phyloP scores from a whole-genome alignment of 331 rosid species.

The Pyracantha coccinea region DNA sequence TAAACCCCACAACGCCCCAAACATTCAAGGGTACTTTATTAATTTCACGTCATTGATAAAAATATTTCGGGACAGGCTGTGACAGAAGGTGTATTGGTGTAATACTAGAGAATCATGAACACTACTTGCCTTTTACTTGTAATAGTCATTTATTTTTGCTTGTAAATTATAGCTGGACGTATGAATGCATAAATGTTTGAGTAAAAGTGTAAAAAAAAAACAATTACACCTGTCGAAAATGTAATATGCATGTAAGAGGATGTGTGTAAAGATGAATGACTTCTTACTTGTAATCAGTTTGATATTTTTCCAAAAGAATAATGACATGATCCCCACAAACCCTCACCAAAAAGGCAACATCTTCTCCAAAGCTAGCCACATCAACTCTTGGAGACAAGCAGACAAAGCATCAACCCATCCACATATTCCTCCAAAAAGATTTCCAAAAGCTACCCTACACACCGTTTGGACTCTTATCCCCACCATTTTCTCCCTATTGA shows the following conservation, averaged over 20 bases:
- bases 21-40: no score
- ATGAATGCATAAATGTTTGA: no score
- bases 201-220: no score
- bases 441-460: constrained; percentile 30
- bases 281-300: neutral
- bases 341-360: constrained; percentile 26
- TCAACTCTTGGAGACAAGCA: constrained; percentile 23
- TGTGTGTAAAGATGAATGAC: neutral
- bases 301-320: constrained; percentile 3
- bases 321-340: constrained; percentile 15
- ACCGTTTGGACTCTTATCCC: constrained; percentile 14
- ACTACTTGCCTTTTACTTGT: no score
- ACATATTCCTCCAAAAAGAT: constrained; percentile 17
- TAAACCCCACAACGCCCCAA: no score
- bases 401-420: constrained; percentile 24
- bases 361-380: constrained; percentile 27
- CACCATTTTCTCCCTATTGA: constrained; percentile 17
- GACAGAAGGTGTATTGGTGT: no score
- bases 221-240: neutral
- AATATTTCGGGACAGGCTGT: no score
- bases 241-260: neutral
- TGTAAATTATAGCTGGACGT: no score
- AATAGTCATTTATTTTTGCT: no score
- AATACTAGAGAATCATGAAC: no score
- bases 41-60: no score